A percentile compares a stretch with the other conserved stretches of the same genome.
phyloP scores from a whole-genome alignment of 306 rosid genomes.

The Castanea crenata region DNA sequence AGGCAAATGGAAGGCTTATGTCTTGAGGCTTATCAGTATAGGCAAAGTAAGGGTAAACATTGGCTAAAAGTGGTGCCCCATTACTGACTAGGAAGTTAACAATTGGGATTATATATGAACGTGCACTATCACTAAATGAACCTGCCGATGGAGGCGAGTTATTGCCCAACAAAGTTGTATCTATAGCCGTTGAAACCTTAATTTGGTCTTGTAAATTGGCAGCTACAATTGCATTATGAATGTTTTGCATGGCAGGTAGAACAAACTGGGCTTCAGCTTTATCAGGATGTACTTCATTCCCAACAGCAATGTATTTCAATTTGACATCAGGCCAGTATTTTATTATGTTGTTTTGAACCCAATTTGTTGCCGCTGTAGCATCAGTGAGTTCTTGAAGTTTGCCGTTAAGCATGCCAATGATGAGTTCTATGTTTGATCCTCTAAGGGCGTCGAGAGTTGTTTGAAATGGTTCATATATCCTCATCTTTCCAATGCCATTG shows the following conservation, averaged over 20 bases:
- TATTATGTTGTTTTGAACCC: conserved; percentile 35
- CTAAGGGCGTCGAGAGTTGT: conserved; percentile 39
- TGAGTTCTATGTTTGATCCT: conserved; percentile 52
- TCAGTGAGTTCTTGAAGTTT: conserved; percentile 26
- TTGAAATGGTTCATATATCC: conserved; percentile 38
- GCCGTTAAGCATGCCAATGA: conserved; percentile 27
- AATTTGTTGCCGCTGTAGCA: conserved; percentile 23
- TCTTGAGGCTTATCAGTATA: neutral
- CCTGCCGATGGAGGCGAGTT: conserved; percentile 45
- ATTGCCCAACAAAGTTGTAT: conserved; percentile 9
- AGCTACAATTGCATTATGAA: conserved; percentile 32
- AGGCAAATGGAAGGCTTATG: conserved; percentile 38
- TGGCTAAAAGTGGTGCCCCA: conserved; percentile 64
- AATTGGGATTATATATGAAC: conserved; percentile 35
- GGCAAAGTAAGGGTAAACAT: conserved; percentile 56
- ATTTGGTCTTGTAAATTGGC: conserved; percentile 43
- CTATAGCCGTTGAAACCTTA: conserved; percentile 60
- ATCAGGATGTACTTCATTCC: conserved; percentile 40
- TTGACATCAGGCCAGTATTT: conserved; percentile 36
- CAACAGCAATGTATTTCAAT: conserved; percentile 41
- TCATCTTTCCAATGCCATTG: conserved; percentile 33
- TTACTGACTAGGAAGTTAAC: conserved; percentile 27
- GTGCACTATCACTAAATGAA: conserved; percentile 22
- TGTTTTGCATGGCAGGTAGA: conserved; percentile 34
- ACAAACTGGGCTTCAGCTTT: conserved; percentile 15